Evolutionary conservation across 371 early-diverging fungal genomes (phyloP).

Genomic region (Mucor mucedo): DNA sequence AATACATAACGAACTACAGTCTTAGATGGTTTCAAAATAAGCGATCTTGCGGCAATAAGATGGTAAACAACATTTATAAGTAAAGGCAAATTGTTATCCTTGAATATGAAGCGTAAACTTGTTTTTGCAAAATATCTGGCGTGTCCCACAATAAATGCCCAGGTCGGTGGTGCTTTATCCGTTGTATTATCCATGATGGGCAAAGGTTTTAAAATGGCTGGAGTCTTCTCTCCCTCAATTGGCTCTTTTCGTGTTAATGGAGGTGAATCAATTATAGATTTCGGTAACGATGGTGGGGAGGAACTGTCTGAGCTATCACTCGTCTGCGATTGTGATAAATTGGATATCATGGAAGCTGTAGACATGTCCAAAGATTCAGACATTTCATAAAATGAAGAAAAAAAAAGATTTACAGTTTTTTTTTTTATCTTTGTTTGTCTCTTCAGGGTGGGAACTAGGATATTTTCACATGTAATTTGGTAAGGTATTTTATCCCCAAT

Average conservation of each 20-base stretch:
- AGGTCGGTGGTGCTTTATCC: slow-evolving; percentile 24
- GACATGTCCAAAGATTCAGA: slow-evolving; percentile 42
- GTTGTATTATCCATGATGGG: slow-evolving; percentile 6
- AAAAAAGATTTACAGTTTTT: background rate
- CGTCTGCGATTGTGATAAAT: background rate
- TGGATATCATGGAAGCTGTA: slow-evolving; percentile 35
- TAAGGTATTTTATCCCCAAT: background rate
- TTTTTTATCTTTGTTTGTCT: background rate
- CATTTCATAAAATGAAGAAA: slow-evolving; percentile 2
- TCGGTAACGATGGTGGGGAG: background rate
- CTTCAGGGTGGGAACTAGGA: slow-evolving; percentile 5
- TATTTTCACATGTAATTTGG: slow-evolving; percentile 17
- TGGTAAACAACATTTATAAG: slow-evolving; percentile 44
- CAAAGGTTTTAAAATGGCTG: background rate
- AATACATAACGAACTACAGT: slow-evolving; percentile 24
- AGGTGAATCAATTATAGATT: slow-evolving; percentile 8
- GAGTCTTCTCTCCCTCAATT: background rate
- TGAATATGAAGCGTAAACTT: slow-evolving; percentile 37
- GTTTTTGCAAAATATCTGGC: slow-evolving; percentile 23
- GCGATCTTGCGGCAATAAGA: slow-evolving; percentile 35
- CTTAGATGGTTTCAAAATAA: slow-evolving; percentile 27
- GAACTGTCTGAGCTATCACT: background rate
- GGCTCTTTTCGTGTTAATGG: slow-evolving; percentile 6
- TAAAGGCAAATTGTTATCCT: slow-evolving; percentile 48
- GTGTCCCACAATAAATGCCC: slow-evolving; percentile 35